Evolutionary conservation across 306 rosid genomes (phyloP), one percentile per base, ranked within the genome.

Genomic region (Sophora flavescens): DNA sequence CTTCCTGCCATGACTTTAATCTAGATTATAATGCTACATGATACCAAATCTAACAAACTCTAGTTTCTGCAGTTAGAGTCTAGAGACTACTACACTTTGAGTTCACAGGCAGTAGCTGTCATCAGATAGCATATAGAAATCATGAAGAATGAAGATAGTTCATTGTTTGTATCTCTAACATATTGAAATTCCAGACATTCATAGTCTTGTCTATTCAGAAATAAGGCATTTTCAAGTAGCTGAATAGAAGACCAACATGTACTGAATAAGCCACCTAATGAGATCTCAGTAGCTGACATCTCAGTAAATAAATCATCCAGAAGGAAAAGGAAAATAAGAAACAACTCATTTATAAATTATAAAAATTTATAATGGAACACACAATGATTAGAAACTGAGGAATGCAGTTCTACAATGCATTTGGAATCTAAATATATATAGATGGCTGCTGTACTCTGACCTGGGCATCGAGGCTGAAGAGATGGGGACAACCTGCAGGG

Each of bases 401-500:
- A 56, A 76, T 28, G 65, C 47, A 54, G 56, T 15, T 57, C 15
- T 68, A 60, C 41, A 45, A 70, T 41, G 70, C 35, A 51, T 64
- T 84, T 26, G 50, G 41, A 57, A 65, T 65, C 70, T 39, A 11
- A 11, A 47, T 22, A 6, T 41, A 18, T 28, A 7, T 51, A 72
- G n/a, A 38, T 45, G 53, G 15, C 12, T 48, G 74, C 26, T 1
- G 41, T 57, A 22, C 12, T 65, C 86, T 81, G 70, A 95, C 99
- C 99, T 36, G 99, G 99, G 83, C 99, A 96, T 78, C 93, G 91
- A 71, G 99, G 97, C 84, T 88, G 98, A 69, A 96, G 97, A 70
- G 87, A 88, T 1, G 93, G 54, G 8, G 96, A 84, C 74, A 92
- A 81, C 88, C 99, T 96, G 90, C 75, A 77, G 26, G n/a, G 65